Percentiles rank a stretch among this genome's conserved stretches.
phyloP scores from a whole-genome alignment of 331 rosid species.

The Quercus phellos region DNA sequence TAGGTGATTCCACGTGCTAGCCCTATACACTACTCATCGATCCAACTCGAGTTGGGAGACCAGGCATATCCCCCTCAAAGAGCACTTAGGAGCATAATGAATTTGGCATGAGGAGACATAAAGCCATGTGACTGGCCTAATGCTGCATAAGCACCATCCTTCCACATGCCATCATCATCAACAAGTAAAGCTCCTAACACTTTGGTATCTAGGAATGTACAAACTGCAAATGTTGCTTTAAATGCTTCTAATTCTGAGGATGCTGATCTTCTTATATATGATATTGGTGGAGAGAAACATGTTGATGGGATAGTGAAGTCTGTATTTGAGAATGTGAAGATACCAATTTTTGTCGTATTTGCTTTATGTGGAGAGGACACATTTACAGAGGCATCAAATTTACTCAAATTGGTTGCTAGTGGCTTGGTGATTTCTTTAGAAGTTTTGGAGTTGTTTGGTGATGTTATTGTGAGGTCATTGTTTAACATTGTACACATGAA shows the following conservation, averaged over 20 bases:
- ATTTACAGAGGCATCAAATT: constrained; percentile 38
- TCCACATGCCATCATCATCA: too few relatives aligned
- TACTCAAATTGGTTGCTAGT: constrained; percentile 64
- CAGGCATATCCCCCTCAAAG: too few relatives aligned
- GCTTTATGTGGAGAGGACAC: constrained; percentile 23
- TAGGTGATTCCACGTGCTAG: too few relatives aligned
- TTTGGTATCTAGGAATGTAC: constrained; percentile 70
- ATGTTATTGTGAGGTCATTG: constrained; percentile 34
- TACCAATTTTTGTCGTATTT: constrained; percentile 55
- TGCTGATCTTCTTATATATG: constrained; percentile 78
- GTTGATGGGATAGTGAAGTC: constrained; percentile 26
- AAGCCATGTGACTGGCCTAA: too few relatives aligned
- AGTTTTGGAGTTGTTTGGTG: constrained; percentile 41
- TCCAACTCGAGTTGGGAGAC: too few relatives aligned
- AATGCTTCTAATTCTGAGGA: constrained; percentile 80
- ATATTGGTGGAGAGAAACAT: constrained; percentile 29
- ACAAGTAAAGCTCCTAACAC: too few relatives aligned
- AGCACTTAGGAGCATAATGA: too few relatives aligned
- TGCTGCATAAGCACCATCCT: too few relatives aligned
- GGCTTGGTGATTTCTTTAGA: constrained; percentile 68
- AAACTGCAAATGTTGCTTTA: constrained; percentile 50
- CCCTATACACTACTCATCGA: too few relatives aligned
- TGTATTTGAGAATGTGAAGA: constrained; percentile 60
- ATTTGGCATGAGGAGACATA: too few relatives aligned
- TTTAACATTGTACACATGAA: constrained; percentile 31